Conservation (phyloP, 371 early-diverging fungal species). For the Fennellomyces sp. region DNA sequence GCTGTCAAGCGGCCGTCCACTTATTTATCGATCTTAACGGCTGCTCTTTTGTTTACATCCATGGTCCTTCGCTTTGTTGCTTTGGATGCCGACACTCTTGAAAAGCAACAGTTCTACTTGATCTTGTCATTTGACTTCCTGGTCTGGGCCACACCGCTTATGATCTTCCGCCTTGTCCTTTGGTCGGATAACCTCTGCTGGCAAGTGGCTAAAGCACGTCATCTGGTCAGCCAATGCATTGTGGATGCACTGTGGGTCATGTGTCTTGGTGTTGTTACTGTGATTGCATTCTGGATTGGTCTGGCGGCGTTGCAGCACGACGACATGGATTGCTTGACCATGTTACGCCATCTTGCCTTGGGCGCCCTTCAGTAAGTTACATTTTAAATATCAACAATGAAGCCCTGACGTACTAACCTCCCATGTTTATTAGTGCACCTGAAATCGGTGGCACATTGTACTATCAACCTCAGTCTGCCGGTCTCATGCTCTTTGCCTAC, state of each 20-base stretch:
- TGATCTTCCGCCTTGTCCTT: slow-evolving; percentile 37
- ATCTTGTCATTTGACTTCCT: slow-evolving; percentile 23
- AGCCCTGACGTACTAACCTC: neutral
- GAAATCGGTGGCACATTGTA: slow-evolving; percentile 37
- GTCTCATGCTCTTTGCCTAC: slow-evolving; percentile 33
- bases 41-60: slow-evolving; percentile 21
- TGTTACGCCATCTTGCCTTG: slow-evolving; percentile 34
- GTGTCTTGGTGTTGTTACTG: slow-evolving; percentile 15
- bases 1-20: slow-evolving; percentile 26
- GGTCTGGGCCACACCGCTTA: slow-evolving; percentile 38
- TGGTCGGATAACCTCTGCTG: slow-evolving; percentile 31
- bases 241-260: slow-evolving; percentile 34
- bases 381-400: no score
- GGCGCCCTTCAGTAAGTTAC: slow-evolving; percentile 56
- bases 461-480: slow-evolving; percentile 35
- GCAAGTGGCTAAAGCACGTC: slow-evolving; percentile 28
- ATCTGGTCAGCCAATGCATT: slow-evolving; percentile 32
- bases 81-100: slow-evolving; percentile 17
- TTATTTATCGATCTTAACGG: slow-evolving; percentile 25
- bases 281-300: slow-evolving; percentile 43
- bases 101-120: slow-evolving; percentile 13
- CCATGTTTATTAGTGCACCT: slow-evolving; percentile 30
- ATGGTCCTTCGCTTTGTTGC: slow-evolving; percentile 27
- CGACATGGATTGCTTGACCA: slow-evolving; percentile 25
- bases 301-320: slow-evolving; percentile 41